Conservation (phyloP, 495 filamentous ascomycete genomes). For the Diplogelasinospora grovesii region DNA sequence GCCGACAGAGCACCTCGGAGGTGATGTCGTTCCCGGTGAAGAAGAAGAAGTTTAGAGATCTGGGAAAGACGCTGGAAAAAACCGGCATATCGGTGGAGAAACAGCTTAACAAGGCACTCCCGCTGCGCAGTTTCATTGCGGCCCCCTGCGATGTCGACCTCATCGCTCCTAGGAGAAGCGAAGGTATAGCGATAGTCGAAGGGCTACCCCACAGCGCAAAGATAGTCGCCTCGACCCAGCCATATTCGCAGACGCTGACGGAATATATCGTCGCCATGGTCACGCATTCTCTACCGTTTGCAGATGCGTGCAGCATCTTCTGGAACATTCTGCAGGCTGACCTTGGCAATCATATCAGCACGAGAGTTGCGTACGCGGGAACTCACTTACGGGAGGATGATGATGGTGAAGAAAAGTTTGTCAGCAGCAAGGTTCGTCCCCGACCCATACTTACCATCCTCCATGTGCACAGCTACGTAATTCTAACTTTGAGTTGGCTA, state of each 20-base stretch:
- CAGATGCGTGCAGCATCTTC: slow-evolving; percentile 16
- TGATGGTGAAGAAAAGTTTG: background rate
- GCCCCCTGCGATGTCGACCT: slow-evolving; percentile 6
- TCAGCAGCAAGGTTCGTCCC: slow-evolving; percentile 6
- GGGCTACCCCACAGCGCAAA: slow-evolving; percentile 15
- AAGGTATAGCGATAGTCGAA: slow-evolving; percentile 12
- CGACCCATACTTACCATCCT: background rate
- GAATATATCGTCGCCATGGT: slow-evolving; percentile 17
- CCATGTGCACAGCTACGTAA: background rate
- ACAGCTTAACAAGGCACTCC: slow-evolving; percentile 13
- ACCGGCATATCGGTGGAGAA: slow-evolving; percentile 12
- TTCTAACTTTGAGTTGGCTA: background rate
- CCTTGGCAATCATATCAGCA: background rate
- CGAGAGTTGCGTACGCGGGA: background rate
- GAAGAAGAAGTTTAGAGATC: slow-evolving; percentile 5
- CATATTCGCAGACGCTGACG: slow-evolving; percentile 5
- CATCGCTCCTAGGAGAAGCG: background rate
- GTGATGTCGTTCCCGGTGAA: slow-evolving; percentile 11
- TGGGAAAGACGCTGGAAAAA: slow-evolving; percentile 6
- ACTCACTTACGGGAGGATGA: background rate
- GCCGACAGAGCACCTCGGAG: no score
- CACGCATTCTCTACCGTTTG: slow-evolving; percentile 15
- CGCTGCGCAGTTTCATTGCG: slow-evolving; percentile 14
- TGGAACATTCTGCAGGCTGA: slow-evolving; percentile 16
- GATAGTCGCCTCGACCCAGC: slow-evolving; percentile 10